phyloP scores from a whole-genome alignment of 805 yeast genomes.

The Suhomyces sp. region DNA sequence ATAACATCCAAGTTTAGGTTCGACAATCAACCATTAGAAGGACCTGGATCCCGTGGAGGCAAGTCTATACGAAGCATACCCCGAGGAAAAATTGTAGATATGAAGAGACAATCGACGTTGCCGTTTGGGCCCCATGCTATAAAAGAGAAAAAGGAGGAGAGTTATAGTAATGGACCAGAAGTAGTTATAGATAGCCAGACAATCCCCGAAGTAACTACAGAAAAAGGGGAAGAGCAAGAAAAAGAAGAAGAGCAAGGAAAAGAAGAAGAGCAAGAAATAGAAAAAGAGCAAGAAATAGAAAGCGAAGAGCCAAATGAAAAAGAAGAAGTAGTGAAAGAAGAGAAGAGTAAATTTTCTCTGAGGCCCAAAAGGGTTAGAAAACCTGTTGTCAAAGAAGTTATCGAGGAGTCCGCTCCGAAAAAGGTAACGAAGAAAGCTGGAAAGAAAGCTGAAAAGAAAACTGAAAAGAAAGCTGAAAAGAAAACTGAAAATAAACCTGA shows the following conservation, averaged over 20 bases:
- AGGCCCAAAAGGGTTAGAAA: not conserved
- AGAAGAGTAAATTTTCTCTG: not conserved
- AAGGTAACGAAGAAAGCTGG: not conserved
- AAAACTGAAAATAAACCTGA: too few species aligned
- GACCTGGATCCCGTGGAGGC: slow-evolving; percentile 43
- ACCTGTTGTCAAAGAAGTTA: not conserved
- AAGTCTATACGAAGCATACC: slow-evolving; percentile 17
- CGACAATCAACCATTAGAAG: slow-evolving; percentile 33
- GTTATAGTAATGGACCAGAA: not conserved
- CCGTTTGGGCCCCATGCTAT: slow-evolving; percentile 4
- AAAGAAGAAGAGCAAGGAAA: not conserved
- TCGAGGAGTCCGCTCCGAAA: not conserved
- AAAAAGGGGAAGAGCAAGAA: slow-evolving; percentile 2
- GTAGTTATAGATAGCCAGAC: not conserved
- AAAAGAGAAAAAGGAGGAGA: slow-evolving; percentile 2
- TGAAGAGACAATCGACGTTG: slow-evolving; percentile 18
- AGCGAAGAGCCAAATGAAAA: not conserved
- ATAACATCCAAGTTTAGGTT: slow-evolving; percentile 32
- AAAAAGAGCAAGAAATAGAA: not conserved
- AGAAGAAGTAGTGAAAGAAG: not conserved
- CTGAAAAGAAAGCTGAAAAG: not conserved
- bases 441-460: not conserved
- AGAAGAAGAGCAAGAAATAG: not conserved
- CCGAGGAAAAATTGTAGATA: slow-evolving; percentile 22
- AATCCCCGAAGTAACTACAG: not conserved